Evolutionary conservation across 371 early-diverging fungal species (phyloP), one percentile per base, ranked within the genome.

Genomic region (Nosema bombycis): DNA sequence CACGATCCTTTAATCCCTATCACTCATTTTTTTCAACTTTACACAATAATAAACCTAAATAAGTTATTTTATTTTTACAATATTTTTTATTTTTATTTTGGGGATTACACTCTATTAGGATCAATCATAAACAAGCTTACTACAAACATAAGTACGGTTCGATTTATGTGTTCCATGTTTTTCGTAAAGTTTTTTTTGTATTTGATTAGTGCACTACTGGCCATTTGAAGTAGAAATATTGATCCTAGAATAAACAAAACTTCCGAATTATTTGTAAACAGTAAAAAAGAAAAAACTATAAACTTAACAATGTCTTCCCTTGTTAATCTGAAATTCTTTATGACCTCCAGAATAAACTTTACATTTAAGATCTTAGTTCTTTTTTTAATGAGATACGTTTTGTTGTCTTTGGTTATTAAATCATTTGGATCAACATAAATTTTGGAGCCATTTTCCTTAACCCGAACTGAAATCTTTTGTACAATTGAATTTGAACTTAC

Each of bases 121-220:
- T 74, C 74, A 28, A 74, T 74, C 23, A 63, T 55, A 55, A 74
- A 65, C 64, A 74, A 15, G 15, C 60, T 60, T 18, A 54, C 74
- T 4, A 74, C 55, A 56, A 64, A 74, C 74, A 74, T 74, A 33
- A 64, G 46, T 23, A 38, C 21, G 30, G 74, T 63, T 24, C 74
- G 63, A 33, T 56, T 55, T 24, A 24, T n/a, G 30, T 64, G 61
- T n/a, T 36, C 64, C 74, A 74, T 60, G 15, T 14, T 15, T 65
- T 64, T 61, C 34, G 65, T 64, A 21, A n/a, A 33, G 1, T 74
- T 63, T 21, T 30, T 62, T 24, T 63, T 55, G 34, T 38, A 23
- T 15, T 30, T 33, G 21, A 55, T 64, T 10, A 74, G 55, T 10
- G 12, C 55, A 10, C 54, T 74, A 56, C 74, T 74, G 6, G 65